Conservation (phyloP, 192 early-diverging fungal genomes). For the Endogone sp. region DNA sequence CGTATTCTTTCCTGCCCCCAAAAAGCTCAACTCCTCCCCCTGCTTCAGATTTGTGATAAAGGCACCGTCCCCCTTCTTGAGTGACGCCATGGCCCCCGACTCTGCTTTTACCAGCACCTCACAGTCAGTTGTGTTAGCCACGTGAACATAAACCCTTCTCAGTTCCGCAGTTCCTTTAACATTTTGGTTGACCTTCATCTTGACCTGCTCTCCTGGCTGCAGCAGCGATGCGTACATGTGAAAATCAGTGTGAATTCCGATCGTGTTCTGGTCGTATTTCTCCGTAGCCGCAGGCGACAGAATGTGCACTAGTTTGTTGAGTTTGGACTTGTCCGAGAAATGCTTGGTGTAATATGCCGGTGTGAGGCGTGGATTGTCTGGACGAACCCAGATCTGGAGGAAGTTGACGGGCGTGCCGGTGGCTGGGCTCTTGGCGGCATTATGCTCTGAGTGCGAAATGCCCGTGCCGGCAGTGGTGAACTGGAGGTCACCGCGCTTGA, state of each 20-base stretch:
- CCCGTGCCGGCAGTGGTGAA: slow-evolving; percentile 40
- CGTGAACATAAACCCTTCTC: slow-evolving; percentile 17
- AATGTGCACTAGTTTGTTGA: slow-evolving; percentile 9
- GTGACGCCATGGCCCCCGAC: not conserved
- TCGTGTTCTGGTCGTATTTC: not conserved
- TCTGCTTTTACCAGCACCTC: slow-evolving; percentile 7
- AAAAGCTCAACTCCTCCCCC: slow-evolving; percentile 13
- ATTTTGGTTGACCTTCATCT: not conserved
- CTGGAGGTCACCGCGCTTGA: slow-evolving; percentile 32
- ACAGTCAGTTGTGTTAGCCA: not conserved
- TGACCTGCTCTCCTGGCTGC: slow-evolving; percentile 5
- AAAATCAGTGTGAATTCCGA: slow-evolving; percentile 19
- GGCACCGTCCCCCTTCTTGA: slow-evolving; percentile 16
- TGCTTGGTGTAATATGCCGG: slow-evolving; percentile 14
- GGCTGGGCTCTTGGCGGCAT: slow-evolving; percentile 7
- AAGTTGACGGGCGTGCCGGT: slow-evolving; percentile 19
- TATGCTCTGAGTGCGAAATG: slow-evolving; percentile 36
- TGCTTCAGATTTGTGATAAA: slow-evolving; percentile 14
- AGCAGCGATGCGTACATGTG: slow-evolving; percentile 19
- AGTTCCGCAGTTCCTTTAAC: not conserved
- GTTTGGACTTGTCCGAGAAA: slow-evolving; percentile 7
- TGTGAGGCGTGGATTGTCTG: not conserved
- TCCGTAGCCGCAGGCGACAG: slow-evolving; percentile 2
- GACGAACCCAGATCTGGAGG: slow-evolving; percentile 31
- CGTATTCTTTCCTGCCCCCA: slow-evolving; percentile 4